Evolutionary conservation across 2,329 filamentous ascomycete species (phyloP).

Genomic region (Chalaropsis thielavioides): DNA sequence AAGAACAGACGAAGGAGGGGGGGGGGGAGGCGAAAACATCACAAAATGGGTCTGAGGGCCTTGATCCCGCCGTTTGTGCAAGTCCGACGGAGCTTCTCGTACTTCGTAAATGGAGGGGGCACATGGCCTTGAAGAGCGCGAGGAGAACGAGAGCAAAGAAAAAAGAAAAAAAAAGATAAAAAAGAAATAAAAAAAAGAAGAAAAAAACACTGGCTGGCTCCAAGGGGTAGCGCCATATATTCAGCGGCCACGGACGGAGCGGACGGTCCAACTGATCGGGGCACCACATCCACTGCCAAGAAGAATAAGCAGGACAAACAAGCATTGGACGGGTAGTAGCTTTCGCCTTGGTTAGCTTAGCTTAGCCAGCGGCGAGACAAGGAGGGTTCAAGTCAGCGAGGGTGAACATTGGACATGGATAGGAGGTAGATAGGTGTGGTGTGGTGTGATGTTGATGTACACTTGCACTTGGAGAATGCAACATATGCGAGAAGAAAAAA

Average conservation of each 20-base stretch:
- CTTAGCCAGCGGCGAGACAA: no score
- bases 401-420: background rate
- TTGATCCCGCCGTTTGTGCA: background rate
- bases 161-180: no score
- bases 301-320: background rate
- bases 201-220: no score
- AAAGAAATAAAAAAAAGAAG: background rate
- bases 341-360: background rate
- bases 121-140: no score
- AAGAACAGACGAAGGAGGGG: background rate
- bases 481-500: background rate
- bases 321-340: background rate
- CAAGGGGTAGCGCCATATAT: no score
- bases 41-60: background rate
- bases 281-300: background rate
- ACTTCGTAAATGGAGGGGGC: background rate
- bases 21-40: background rate
- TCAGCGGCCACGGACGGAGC: background rate
- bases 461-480: background rate
- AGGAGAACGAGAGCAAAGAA: no score
- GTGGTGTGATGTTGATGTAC: constrained; percentile 1
- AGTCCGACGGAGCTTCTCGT: background rate
- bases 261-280: background rate
- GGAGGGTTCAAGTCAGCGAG: no score
- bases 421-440: background rate